Conservation (phyloP, 805 yeast genomes). For the Hanseniaspora nectarophila region DNA sequence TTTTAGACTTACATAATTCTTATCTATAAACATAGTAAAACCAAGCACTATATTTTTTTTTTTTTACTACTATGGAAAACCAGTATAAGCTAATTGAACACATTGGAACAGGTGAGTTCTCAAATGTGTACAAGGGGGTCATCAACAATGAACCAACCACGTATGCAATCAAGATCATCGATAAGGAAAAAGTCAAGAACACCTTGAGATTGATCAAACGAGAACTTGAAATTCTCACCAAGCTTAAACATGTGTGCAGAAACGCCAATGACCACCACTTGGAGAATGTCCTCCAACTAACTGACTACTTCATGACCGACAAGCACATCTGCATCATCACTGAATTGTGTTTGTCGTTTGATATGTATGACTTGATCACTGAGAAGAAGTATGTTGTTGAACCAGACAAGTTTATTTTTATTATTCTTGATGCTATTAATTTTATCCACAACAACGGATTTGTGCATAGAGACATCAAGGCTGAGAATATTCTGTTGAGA, state of each 20-base stretch:
- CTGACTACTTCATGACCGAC: conserved; percentile 60
- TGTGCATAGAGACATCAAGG: conserved; percentile 62
- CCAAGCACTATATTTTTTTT: too few species aligned
- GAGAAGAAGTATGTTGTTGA: conserved; percentile 32
- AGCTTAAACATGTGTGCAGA: background rate
- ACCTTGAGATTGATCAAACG: conserved; percentile 38
- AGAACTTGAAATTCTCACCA: conserved; percentile 42
- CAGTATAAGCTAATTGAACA: conserved; percentile 14
- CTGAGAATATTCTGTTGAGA: conserved; percentile 53
- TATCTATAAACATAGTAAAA: too few species aligned
- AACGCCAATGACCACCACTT: conserved; percentile 21
- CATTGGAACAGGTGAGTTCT: conserved; percentile 40
- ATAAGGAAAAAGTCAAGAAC: conserved; percentile 23
- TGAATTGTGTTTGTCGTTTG: conserved; percentile 58
- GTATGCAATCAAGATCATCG: conserved; percentile 36
- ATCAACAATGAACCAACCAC: conserved; percentile 31
- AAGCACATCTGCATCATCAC: conserved; percentile 47
- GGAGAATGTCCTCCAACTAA: conserved; percentile 43
- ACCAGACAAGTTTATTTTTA: conserved; percentile 37
- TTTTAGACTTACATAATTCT: too few species aligned
- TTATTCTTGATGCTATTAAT: conserved; percentile 42
- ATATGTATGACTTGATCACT: conserved; percentile 49
- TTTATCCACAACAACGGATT: conserved; percentile 49
- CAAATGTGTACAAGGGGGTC: conserved; percentile 41
- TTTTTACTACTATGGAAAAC: too few species aligned